Conservation (phyloP, 768 basidiomycete species). For the Gloeophyllum trabeum region DNA sequence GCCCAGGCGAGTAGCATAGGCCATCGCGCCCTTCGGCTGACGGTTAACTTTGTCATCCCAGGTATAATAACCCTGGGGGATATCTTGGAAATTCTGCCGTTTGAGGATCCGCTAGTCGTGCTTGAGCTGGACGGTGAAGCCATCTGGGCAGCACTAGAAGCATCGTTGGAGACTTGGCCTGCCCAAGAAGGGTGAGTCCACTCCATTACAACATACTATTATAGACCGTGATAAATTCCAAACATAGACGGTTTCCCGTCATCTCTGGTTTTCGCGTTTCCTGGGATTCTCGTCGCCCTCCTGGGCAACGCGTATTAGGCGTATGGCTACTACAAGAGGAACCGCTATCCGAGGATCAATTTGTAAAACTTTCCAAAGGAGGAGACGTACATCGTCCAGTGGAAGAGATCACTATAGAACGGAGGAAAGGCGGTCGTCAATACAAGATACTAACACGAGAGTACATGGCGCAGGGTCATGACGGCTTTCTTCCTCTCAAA, state of each 20-base stretch:
- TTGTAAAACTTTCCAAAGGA: slow-evolving; percentile 8
- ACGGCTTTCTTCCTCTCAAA: slow-evolving; percentile 65
- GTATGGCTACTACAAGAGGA: slow-evolving; percentile 44
- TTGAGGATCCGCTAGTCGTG: slow-evolving; percentile 77
- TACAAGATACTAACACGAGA: slow-evolving; percentile 82
- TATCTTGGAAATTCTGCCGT: slow-evolving; percentile 82
- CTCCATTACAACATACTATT: not conserved
- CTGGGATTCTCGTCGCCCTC: slow-evolving; percentile 73
- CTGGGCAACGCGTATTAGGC: slow-evolving; percentile 64
- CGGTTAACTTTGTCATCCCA: slow-evolving; percentile 11
- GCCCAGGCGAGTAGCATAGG: slow-evolving; percentile 42
- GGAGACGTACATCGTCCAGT: slow-evolving; percentile 17
- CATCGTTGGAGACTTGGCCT: slow-evolving; percentile 66
- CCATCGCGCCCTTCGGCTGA: not conserved
- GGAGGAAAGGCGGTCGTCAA: slow-evolving; percentile 35
- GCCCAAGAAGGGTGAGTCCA: slow-evolving; percentile 74
- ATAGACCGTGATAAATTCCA: not conserved
- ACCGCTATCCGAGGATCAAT: slow-evolving; percentile 9
- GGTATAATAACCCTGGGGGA: slow-evolving; percentile 76
- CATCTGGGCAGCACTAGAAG: slow-evolving; percentile 75
- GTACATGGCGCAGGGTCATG: slow-evolving; percentile 78
- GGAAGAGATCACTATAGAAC: slow-evolving; percentile 43
- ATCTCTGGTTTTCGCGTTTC: slow-evolving; percentile 75
- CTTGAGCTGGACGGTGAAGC: slow-evolving; percentile 68
- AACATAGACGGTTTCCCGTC: slow-evolving; percentile 71